Conservation (phyloP, 345 rosid species). For the Microcos paniculata region DNA sequence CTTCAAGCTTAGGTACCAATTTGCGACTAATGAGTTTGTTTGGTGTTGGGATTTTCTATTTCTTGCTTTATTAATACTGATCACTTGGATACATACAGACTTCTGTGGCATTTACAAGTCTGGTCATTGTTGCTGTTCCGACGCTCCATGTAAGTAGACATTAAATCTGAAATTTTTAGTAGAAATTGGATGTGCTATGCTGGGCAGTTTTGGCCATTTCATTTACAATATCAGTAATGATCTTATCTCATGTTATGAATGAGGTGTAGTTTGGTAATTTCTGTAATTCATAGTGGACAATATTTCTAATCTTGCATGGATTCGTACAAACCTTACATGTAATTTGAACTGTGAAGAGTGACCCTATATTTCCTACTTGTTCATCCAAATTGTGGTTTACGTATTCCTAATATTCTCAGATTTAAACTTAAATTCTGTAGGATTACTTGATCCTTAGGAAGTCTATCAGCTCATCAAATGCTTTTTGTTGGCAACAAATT, state of each 20-base stretch:
- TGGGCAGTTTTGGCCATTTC: background rate
- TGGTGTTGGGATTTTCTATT: background rate
- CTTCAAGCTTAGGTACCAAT: background rate
- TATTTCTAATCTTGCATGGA: background rate
- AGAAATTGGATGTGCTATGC: background rate
- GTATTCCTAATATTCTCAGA: background rate
- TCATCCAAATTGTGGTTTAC: background rate
- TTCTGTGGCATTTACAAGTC: conserved; percentile 73
- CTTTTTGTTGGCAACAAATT: background rate
- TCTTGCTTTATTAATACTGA: conserved; percentile 17
- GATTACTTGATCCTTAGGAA: background rate
- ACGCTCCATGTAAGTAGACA: conserved; percentile 69
- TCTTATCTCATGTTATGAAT: background rate
- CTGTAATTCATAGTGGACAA: background rate
- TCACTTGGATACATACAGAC: conserved; percentile 52
- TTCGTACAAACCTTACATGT: background rate
- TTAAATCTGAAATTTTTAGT: background rate
- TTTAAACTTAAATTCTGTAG: background rate
- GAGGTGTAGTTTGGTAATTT: background rate
- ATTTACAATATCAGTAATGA: background rate
- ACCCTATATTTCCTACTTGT: background rate
- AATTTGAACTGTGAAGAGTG: background rate
- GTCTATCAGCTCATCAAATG: background rate
- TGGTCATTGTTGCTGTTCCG: conserved; percentile 77
- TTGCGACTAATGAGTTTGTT: background rate